These are phyloP conservation scores for Picochlorum sp. DNA, from an alignment of 139 green algal species.

Conservation along the genomic window DNA sequence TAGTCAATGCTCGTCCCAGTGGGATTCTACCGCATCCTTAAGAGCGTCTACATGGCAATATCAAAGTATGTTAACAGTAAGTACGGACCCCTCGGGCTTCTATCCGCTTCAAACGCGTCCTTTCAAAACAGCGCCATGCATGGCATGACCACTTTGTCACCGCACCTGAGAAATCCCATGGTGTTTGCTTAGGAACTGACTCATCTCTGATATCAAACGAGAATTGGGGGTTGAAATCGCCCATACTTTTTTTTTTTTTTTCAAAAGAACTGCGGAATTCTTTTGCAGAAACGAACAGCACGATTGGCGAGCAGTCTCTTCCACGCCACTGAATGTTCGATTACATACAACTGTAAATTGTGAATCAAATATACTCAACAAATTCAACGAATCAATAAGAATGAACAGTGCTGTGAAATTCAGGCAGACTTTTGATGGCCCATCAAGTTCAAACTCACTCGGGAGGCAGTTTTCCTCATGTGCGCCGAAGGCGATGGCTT, in stretches of 20 bases:
- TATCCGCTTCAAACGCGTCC: not conserved
- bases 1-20: conserved; percentile 50
- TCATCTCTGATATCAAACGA: conserved; percentile 44
- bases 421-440: not conserved
- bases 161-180: conserved; percentile 70
- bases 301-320: too few species aligned
- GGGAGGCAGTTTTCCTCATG: conserved; percentile 17
- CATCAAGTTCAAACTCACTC: conserved; percentile 1
- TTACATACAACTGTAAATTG: too few species aligned
- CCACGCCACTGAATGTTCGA: too few species aligned
- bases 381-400: too few species aligned
- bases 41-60: conserved; percentile 34
- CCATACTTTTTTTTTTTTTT: not conserved
- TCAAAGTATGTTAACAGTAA: too few species aligned
- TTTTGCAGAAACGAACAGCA: too few species aligned
- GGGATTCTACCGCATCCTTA: conserved; percentile 28
- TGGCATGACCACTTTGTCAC: not conserved
- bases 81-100: too few species aligned
- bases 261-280: too few species aligned
- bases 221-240: conserved; percentile 60
- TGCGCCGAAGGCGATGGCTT: conserved; percentile 22
- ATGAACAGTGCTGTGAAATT: not conserved
- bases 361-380: too few species aligned
- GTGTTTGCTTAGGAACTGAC: conserved; percentile 35
- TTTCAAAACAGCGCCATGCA: not conserved